Conservation (phyloP, 2,329 filamentous ascomycete genomes). For the Cytospora mali region DNA sequence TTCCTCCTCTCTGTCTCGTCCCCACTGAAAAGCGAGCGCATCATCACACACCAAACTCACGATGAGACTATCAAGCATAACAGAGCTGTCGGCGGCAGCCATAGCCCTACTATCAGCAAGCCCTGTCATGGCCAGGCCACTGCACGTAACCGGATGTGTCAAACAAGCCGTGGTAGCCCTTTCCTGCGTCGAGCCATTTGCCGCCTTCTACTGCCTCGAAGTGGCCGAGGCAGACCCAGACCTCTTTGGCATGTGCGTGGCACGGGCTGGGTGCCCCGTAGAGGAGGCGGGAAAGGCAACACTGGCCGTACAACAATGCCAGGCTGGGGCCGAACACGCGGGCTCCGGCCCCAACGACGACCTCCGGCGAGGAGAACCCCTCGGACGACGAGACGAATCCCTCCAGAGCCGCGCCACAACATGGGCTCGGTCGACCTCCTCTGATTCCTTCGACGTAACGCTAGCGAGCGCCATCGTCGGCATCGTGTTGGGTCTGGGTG, state of each 20-base stretch:
- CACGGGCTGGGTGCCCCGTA: neutral
- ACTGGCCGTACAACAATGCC: slow-evolving; percentile 9
- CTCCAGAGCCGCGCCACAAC: neutral
- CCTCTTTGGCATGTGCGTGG: neutral
- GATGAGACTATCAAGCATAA: slow-evolving; percentile 13
- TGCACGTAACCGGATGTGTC: neutral
- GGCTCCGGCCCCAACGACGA: neutral
- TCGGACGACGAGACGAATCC: slow-evolving; percentile 5
- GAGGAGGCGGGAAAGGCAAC: slow-evolving; percentile 2
- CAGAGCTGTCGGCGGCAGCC: neutral
- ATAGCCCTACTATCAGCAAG: neutral
- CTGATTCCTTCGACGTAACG: neutral
- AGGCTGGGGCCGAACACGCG: neutral
- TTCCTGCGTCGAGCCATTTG: neutral
- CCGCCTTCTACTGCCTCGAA: neutral
- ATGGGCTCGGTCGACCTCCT: neutral
- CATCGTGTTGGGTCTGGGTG: neutral
- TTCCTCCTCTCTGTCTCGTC: neutral
- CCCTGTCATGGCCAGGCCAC: neutral
- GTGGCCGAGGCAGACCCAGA: neutral
- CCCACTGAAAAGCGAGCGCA: too few relatives aligned
- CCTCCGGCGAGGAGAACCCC: slow-evolving; percentile 3
- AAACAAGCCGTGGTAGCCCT: neutral
- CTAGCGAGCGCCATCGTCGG: slow-evolving; percentile 9
- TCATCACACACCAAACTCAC: neutral